Evolutionary conservation across 2,329 filamentous ascomycete species (phyloP), one percentile per base, ranked within the genome.

Genomic region (Aspergillus caelatus): DNA sequence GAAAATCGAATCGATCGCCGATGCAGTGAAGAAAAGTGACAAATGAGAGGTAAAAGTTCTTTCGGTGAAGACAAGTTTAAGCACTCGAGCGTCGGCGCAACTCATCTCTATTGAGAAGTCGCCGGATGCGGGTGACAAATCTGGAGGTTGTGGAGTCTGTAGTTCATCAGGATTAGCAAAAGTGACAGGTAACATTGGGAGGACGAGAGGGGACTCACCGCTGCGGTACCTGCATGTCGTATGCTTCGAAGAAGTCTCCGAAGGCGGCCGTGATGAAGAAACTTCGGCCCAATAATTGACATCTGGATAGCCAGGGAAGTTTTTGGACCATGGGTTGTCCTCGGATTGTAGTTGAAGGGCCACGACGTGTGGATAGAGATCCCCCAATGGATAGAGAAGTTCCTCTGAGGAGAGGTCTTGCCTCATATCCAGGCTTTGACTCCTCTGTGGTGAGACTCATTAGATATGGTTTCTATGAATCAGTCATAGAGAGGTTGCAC

Each of bases 311-410:
- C 74, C 72, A 36, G 71, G 68, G 59, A 72, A 75, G 58, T 71
- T 70, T 60, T 71, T 72, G 54, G 63, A 63, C 66, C 70, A 73
- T 62, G 67, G 67, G 39, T 64, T 69, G 21, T 72, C 69, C 46
- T 76, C 68, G 67, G 72, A 72, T 67, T 72, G 72, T 39, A 73
- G 72, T 66, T 78, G 75, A 39, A 78, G 70, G 45, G 75, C 75
- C 16, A 73, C 68, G 36, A 79, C 77, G 62, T 78, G 77, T 30
- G 77, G 77, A 57, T 79, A 79, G 57, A 78, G 74, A 32, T 67
- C 60, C 41, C 71, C 72, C 26, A 78, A 68, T 41, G 75, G 74
- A 57, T 70, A 72, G 64, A 74, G 73, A 28, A 74, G 66, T 56
- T 75, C 71, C 57, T 73, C 72, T 48, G 71, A 70, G 14, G 72